Base-by-base conservation (phyloP, 108 stramenopile genomes). In the Pseudonitzschia pungens region DNA sequence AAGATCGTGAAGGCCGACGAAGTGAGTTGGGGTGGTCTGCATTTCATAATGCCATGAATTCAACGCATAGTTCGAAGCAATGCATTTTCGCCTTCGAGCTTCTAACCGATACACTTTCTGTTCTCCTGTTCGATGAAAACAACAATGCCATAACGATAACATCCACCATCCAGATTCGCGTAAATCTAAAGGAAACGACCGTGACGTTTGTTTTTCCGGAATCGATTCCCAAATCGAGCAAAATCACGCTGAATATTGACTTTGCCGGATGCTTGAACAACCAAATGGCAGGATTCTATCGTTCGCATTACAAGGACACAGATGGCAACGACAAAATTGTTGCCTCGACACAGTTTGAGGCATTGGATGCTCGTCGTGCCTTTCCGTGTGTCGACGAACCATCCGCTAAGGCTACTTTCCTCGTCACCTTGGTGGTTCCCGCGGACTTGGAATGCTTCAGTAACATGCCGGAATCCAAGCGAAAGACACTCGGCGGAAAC, bases 301-400 rank as follows among this genome's bases (percentile, higher is more conserved):
- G 96, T 11, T 85, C 83, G 6, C 70, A 71, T n/a, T 98, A 98
- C 77, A 92, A 87, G 59, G 82, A 94, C 65, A 70, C 78, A 33
- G 78, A 95, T 29, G 92, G 97, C 5, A 70, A 88, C 42, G 73
- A 59, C 41, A 89, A 95, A 77, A 81, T 94, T 48, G 97, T 99
- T 84, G 97, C 94, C 10, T 88, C 86, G 28, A 99, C 98, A 16
- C 98, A 99, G 71, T 99, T 99, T 69, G 98, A 99, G 83, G 86
- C 95, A 29, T 73, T 98, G 62, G 97, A 99, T 83, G 98, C 98
- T 14, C 79, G 92, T 40, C 87, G 96, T 20, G 91, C 91, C 52
- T 98, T 99, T 77, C 97, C 97, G 33, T 98, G 98, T 78, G 94
- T 96, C 84, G 98, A 99, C 79, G 98, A 99, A 84, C 98, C 98